These are phyloP conservation scores for Sclerotinia spermophila DNA, from an alignment of 2,329 filamentous ascomycete species.

Conservation along the genomic window DNA sequence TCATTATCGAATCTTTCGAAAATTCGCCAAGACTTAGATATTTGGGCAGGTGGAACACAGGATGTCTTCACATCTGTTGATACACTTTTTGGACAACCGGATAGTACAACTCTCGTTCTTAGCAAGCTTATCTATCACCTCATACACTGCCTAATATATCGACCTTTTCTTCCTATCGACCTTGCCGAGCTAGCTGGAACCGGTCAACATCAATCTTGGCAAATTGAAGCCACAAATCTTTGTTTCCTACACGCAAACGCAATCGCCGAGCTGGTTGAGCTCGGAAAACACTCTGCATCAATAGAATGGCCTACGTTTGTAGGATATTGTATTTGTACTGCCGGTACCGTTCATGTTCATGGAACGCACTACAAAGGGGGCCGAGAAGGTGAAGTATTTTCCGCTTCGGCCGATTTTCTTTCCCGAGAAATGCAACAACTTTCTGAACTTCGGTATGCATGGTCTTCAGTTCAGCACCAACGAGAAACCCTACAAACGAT, in stretches of 20 bases:
- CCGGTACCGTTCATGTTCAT: constrained; percentile 84
- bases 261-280: constrained; percentile 76
- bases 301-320: constrained; percentile 86
- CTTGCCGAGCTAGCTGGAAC: constrained; percentile 74
- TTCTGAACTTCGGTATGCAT: constrained; percentile 68
- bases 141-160: constrained; percentile 81
- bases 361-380: constrained; percentile 68
- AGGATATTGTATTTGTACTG: constrained; percentile 81
- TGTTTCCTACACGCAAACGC: constrained; percentile 86
- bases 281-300: constrained; percentile 64
- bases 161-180: constrained; percentile 82
- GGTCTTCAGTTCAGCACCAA: constrained; percentile 77
- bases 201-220: constrained; percentile 86
- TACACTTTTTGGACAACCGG: constrained; percentile 69
- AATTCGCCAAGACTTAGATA: constrained; percentile 78
- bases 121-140: constrained; percentile 86
- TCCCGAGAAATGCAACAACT: constrained; percentile 77
- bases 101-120: constrained; percentile 74
- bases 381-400: constrained; percentile 47
- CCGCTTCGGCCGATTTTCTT: constrained; percentile 64
- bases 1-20: constrained; percentile 80
- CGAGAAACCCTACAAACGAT: constrained; percentile 73
- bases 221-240: constrained; percentile 84
- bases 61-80: constrained; percentile 75
- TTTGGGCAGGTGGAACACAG: constrained; percentile 79